Percentiles rank a stretch among this genome's conserved stretches.
phyloP scores from a whole-genome alignment of 352 stramenopile genomes.

The Phytophthora crassamura region DNA sequence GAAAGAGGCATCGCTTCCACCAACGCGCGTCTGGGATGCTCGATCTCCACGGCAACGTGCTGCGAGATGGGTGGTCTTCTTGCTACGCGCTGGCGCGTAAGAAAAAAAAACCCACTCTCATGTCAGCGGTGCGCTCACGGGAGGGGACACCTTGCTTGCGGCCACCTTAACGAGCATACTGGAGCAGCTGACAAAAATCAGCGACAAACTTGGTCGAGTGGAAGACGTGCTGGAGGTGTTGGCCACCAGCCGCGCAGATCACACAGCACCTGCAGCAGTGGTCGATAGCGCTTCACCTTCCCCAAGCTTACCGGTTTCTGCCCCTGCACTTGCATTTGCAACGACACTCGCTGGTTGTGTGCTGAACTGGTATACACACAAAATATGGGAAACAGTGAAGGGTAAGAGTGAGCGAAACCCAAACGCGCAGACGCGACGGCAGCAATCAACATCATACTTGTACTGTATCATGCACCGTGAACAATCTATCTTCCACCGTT shows the following conservation, averaged over 20 bases:
- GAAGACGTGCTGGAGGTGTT: constrained; percentile 1
- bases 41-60: background rate
- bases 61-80: background rate
- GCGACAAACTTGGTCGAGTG: background rate
- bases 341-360: too few relatives aligned
- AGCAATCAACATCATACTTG: background rate
- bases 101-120: too few relatives aligned
- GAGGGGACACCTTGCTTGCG: background rate
- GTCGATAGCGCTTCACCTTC: too few relatives aligned
- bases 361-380: too few relatives aligned
- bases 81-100: too few relatives aligned
- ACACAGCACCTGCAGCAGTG: too few relatives aligned
- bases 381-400: too few relatives aligned
- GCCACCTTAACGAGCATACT: background rate
- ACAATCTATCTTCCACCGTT: background rate
- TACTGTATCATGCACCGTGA: background rate
- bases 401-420: too few relatives aligned
- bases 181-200: background rate
- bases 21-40: background rate
- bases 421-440: background rate
- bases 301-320: too few relatives aligned
- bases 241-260: too few relatives aligned
- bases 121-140: background rate
- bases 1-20: background rate
- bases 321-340: too few relatives aligned